Conservation (phyloP, 2,329 filamentous ascomycete genomes). For the Colletotrichum sp. region DNA sequence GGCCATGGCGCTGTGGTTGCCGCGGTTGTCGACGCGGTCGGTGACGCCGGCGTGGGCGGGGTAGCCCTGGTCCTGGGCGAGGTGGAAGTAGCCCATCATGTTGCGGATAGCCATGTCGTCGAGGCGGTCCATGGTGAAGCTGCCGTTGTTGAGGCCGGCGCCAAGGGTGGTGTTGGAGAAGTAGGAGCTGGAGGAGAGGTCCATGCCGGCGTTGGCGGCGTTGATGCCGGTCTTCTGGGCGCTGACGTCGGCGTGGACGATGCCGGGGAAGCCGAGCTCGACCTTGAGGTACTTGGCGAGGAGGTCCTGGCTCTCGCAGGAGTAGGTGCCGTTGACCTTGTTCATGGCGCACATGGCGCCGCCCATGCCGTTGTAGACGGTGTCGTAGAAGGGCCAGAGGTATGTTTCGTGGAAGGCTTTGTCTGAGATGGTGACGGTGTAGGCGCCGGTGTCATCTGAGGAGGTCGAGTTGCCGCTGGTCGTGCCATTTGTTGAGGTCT, state of each 20-base stretch:
- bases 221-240: slow-evolving; percentile 25
- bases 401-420: slow-evolving; percentile 29
- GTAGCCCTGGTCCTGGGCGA: slow-evolving; percentile 58
- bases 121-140: slow-evolving; percentile 57
- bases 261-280: slow-evolving; percentile 29
- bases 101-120: slow-evolving; percentile 68
- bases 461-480: slow-evolving; percentile 56
- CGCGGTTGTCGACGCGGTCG: slow-evolving; percentile 67
- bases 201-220: slow-evolving; percentile 31
- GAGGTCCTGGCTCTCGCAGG: slow-evolving; percentile 28
- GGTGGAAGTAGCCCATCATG: slow-evolving; percentile 56
- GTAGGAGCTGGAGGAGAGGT: slow-evolving; percentile 48
- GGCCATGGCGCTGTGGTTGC: slow-evolving; percentile 52
- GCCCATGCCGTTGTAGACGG: slow-evolving; percentile 21
- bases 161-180: slow-evolving; percentile 60
- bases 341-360: slow-evolving; percentile 30
- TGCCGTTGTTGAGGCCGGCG: slow-evolving; percentile 64
- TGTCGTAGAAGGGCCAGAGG: slow-evolving; percentile 26
- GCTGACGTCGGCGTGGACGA: slow-evolving; percentile 23
- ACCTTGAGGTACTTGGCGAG: slow-evolving; percentile 28
- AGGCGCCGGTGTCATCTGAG: slow-evolving; percentile 41
- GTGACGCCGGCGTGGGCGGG: slow-evolving; percentile 51
- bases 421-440: slow-evolving; percentile 32
- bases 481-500: slow-evolving; percentile 70
- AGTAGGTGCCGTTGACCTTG: slow-evolving; percentile 24